phyloP scores from a whole-genome alignment of 345 rosid genomes.

The Dipteronia sinensis region DNA sequence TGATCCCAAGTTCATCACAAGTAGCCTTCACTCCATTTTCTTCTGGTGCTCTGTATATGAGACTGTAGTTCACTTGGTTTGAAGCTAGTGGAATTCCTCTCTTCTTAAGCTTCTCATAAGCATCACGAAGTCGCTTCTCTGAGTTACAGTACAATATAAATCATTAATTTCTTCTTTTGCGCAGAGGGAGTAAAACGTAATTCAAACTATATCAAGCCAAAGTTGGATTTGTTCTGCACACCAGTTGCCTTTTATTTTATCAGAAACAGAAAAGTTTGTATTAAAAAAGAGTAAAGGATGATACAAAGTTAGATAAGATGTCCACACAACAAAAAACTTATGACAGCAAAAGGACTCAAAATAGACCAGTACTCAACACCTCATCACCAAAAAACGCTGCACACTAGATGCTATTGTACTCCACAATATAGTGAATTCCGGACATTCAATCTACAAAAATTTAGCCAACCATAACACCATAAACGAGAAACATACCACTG shows the following conservation, averaged over 20 bases:
- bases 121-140: constrained; percentile 81
- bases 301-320: background rate
- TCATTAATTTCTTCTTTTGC: background rate
- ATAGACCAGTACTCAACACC: background rate
- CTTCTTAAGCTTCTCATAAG: constrained; percentile 75
- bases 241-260: background rate
- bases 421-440: background rate
- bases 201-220: background rate
- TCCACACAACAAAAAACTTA: background rate
- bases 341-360: background rate
- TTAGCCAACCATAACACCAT: constrained; percentile 1
- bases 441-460: background rate
- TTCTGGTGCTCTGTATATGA: constrained; percentile 84
- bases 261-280: background rate
- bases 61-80: constrained; percentile 97
- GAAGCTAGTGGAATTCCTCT: constrained; percentile 95
- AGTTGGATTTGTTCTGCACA: background rate
- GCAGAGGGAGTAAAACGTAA: constrained; percentile 5
- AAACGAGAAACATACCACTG: constrained; percentile 48
- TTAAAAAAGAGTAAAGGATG: background rate
- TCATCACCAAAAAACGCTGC: background rate
- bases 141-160: constrained; percentile 21
- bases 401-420: background rate
- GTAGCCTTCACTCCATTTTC: constrained; percentile 87
- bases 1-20: constrained; percentile 91